Conservation (phyloP, 352 stramenopile genomes). For the Globisporangium carolinianum region DNA sequence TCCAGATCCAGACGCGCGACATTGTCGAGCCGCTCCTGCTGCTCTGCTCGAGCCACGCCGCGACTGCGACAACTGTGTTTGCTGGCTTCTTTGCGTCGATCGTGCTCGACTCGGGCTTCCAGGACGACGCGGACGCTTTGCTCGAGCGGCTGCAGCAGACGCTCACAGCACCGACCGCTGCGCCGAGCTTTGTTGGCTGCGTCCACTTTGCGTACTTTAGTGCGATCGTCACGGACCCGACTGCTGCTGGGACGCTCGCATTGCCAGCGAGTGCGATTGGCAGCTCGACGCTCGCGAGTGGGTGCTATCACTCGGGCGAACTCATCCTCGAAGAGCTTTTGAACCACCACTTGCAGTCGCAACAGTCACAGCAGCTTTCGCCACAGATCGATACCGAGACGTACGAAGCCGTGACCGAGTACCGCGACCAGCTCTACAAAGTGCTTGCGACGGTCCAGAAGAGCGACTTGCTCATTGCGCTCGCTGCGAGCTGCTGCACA, state of each 20-base stretch:
- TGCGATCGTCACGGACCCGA: constrained; percentile 24
- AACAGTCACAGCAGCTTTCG: neutral
- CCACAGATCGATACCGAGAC: constrained; percentile 1
- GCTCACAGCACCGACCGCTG: constrained; percentile 9
- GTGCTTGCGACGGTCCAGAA: constrained; percentile 59
- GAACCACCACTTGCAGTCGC: constrained; percentile 20
- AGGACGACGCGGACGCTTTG: constrained; percentile 5
- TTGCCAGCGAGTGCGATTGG: constrained; percentile 39
- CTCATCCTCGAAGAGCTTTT: constrained; percentile 62
- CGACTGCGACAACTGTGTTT: constrained; percentile 40
- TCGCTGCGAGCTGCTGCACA: constrained; percentile 45
- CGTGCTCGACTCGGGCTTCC: constrained; percentile 26
- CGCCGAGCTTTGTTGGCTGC: constrained; percentile 20
- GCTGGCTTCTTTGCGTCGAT: constrained; percentile 35
- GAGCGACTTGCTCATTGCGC: constrained; percentile 51
- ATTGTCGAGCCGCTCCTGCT: constrained; percentile 60
- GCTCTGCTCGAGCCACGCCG: constrained; percentile 42
- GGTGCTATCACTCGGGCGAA: constrained; percentile 49
- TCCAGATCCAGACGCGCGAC: constrained; percentile 66
- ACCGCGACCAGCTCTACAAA: constrained; percentile 73
- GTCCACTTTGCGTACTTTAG: constrained; percentile 46
- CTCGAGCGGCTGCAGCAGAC: constrained; percentile 4
- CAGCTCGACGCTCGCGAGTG: constrained; percentile 51
- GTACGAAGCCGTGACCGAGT: constrained; percentile 21
- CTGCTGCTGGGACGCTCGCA: constrained; percentile 20